Base-by-base conservation (phyloP, 345 rosid species). In the Heritiera littoralis region DNA sequence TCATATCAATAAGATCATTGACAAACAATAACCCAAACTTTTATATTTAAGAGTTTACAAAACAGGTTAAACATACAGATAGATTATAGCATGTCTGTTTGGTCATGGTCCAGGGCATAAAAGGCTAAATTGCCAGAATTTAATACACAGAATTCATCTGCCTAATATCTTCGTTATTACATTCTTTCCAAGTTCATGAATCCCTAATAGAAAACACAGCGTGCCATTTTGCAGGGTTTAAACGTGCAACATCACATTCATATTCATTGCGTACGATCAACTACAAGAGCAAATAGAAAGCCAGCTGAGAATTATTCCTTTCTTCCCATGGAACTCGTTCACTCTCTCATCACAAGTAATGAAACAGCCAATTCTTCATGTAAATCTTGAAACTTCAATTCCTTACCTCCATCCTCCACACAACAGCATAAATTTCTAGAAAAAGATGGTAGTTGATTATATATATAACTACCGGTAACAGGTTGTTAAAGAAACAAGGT, bases 81-180 rank as follows among this genome's bases (percentile, higher is more conserved):
- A 35, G 38, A 35, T 35, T 35, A 3, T 3, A 67, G 32, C 17
- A 45, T 67, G 72, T 68, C 54, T 45, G 55, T 68, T 46, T 68
- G 54, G 20, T 68, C 55, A 68, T 68, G 54, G 73, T 46, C 73
- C 55, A 45, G 35, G 54, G 17, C 54, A 45, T 68, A 46, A 68
- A 8, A 45, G 38, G 30, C 9, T 20, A 70, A 70, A 70, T 40
- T 23, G 48, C 20, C 74, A 70, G 58, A 48, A 48, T 70, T 70
- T 70, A 70, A 23, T 70, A 70, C 58, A 48, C 9, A 67, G 35
- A 20, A 67, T 14, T 15, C 20, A 35, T 17, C 20, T 66, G 23
- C 8, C 72, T 40, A 18, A 28, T 43, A 32, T 64, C n/a, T 43
- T 32, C 43, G 2, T n/a, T 14, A 15, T 65, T 35, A 2, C 20